Conservation (phyloP, 2,329 filamentous ascomycete species). For the Fusarium foetens region DNA sequence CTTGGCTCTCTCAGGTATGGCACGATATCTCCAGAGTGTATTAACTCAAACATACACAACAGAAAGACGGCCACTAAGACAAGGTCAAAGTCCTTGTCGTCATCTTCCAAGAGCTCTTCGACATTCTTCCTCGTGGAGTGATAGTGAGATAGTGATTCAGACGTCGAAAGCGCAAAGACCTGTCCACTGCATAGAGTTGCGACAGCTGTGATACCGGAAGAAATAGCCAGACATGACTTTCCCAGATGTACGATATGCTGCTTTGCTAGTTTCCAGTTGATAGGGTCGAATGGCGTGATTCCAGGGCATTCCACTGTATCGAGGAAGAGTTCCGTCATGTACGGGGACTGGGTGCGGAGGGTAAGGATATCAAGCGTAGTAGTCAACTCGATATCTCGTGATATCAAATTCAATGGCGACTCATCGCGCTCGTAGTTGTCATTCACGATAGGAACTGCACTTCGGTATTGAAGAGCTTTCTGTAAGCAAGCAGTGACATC, state of each 20-base stretch:
- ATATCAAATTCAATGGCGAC: background rate
- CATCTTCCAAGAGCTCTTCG: background rate
- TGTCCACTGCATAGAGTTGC: background rate
- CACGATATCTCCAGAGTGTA: background rate
- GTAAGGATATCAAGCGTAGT: background rate
- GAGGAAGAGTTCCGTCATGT: background rate
- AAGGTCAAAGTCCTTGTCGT: accelerated
- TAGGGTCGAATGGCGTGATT: background rate
- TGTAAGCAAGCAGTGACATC: background rate
- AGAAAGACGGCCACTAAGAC: background rate
- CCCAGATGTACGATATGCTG: background rate
- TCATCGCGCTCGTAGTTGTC: background rate
- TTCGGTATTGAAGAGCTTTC: background rate
- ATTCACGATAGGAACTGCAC: background rate
- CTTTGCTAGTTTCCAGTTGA: background rate
- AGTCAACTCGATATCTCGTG: background rate
- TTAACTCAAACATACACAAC: background rate
- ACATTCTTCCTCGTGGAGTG: background rate
- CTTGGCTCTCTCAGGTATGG: background rate
- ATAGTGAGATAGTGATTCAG: background rate
- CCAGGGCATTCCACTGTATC: background rate
- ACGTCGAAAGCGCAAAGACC: background rate
- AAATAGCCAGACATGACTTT: background rate
- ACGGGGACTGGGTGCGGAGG: background rate
- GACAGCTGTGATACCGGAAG: background rate